These are phyloP conservation scores for Tetrahymena malaccensis DNA, from an alignment of 73 alveolate species.

Conservation along the genomic window DNA sequence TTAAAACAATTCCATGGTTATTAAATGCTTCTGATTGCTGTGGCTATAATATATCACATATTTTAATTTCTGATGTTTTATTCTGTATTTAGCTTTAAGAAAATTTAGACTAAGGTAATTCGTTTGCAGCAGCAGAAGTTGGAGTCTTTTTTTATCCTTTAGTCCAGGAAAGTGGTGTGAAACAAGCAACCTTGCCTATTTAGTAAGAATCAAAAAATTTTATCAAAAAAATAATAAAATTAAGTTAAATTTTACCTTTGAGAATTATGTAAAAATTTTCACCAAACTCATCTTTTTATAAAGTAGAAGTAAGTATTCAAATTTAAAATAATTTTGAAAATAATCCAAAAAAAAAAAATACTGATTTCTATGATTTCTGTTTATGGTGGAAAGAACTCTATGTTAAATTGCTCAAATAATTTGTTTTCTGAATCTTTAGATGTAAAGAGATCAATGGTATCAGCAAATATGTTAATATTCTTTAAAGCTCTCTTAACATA, in stretches of 20 bases:
- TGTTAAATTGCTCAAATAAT: neutral
- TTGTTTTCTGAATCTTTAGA: neutral
- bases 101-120: neutral
- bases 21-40: neutral
- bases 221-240: neutral
- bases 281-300: neutral
- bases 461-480: neutral
- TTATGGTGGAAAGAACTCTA: neutral
- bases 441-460: neutral
- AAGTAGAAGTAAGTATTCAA: neutral
- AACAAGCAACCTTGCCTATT: neutral
- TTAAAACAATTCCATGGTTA: neutral
- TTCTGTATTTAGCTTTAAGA: neutral
- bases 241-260: neutral
- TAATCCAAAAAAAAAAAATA: neutral
- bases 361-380: neutral
- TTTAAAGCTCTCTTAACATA: neutral
- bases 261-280: neutral
- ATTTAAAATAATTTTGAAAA: too few relatives aligned
- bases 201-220: neutral
- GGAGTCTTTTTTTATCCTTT: neutral
- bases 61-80: neutral
- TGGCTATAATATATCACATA: neutral
- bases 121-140: neutral
- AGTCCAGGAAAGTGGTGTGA: neutral